Conservation (phyloP, 192 early-diverging fungal genomes). For the Lobulomyces angularis region DNA sequence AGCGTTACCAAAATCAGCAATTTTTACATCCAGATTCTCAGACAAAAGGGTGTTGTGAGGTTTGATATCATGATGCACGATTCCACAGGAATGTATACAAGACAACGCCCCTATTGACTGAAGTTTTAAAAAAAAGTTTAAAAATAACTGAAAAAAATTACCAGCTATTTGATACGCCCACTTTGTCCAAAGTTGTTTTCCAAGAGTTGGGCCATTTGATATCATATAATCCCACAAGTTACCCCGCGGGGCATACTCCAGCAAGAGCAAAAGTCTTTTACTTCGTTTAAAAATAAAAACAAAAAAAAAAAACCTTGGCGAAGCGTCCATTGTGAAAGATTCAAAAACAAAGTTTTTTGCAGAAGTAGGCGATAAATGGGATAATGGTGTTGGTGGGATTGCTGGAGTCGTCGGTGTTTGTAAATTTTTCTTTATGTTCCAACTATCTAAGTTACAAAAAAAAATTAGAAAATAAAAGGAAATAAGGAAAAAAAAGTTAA, state of each 20-base stretch:
- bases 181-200: constrained; percentile 27
- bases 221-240: constrained; percentile 38
- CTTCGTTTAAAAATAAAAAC: background rate
- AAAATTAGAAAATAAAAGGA: too few relatives aligned
- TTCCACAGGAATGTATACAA: constrained; percentile 31
- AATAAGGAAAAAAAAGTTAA: too few relatives aligned
- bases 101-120: too few relatives aligned
- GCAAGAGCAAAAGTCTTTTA: constrained; percentile 21
- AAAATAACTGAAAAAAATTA: too few relatives aligned
- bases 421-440: too few relatives aligned
- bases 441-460: too few relatives aligned
- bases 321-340: background rate
- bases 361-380: too few relatives aligned
- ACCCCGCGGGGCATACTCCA: constrained; percentile 29
- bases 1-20: constrained; percentile 46
- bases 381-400: too few relatives aligned
- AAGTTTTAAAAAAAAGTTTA: too few relatives aligned
- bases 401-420: too few relatives aligned
- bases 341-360: too few relatives aligned
- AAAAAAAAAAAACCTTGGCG: constrained; percentile 1
- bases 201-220: constrained; percentile 18
- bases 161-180: constrained; percentile 35
- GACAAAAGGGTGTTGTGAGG: constrained; percentile 43
- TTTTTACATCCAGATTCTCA: constrained; percentile 23
- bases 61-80: constrained; percentile 48